Base-by-base conservation (phyloP, 768 basidiomycete genomes). In the Sutorius australiensis region DNA sequence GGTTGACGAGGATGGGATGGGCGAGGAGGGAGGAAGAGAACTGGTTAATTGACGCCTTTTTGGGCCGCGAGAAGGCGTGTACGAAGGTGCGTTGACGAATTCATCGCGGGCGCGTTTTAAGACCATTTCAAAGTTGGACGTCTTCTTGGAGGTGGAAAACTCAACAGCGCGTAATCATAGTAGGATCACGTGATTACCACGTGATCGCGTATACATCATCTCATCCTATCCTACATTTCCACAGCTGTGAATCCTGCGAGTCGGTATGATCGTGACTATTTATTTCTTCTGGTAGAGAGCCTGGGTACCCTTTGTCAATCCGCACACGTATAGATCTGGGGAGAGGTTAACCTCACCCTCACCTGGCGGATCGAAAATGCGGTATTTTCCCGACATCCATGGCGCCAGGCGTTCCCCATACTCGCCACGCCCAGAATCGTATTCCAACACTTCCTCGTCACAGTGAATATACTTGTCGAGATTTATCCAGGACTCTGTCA, bases 91-190 rank as follows among this genome's bases (percentile, higher is more conserved):
- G 13, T 48, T 63, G 45, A 70, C 65, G 40, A 57, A 56, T 16
- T 57, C 49, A 10, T 70, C 63, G 46, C 65, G 61, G 19, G 67
- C 46, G 45, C 73, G 65, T 55, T 75, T 75, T 5, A 56, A 36
- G 11, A 58, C 12, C 65, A 69, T 68, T 24, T 24, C 24, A 24
- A 24, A 4, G 16, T 13, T 30, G 46, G 21, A 24, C 24, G 40
- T 24, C 24, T 11, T 28, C 45, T 10, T 21, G 21, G 24, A 17
- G 46, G 7, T 19, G 21, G 42, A 59, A 54, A 54, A 49, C n/a
- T 43, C 43, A 21, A 51, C 39, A 30, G 24, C 59, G 59, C 51
- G 59, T 50, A 41, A 16, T 6, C 33, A 9, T n/a, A 3, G 3
- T 10, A 6, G n/a, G 46, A 28, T 61, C 60, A 61, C 60, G 36